These are phyloP conservation scores for Oryza brachyantha DNA, from an alignment of 176 grass and related monocot species.

Conservation along the genomic window DNA sequence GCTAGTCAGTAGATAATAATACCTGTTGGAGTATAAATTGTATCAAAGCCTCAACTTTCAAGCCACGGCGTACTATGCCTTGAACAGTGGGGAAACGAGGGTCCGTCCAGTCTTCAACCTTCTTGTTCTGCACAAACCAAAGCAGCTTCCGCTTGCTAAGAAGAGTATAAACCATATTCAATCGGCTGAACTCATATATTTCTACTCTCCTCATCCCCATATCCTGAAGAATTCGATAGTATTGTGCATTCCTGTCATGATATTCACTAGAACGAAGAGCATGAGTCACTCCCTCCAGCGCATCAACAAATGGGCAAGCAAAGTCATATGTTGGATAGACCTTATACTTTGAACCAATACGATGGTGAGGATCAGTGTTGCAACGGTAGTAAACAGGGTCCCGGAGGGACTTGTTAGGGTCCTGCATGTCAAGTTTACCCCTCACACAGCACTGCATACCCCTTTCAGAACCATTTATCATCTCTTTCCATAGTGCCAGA, in stretches of 20 bases:
- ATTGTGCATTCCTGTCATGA: conserved; percentile 87
- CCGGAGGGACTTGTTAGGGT: conserved; percentile 67
- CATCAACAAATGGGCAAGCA: conserved; percentile 84
- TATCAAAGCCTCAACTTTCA: conserved; percentile 84
- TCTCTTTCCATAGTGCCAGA: conserved; percentile 72
- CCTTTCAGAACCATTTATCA: conserved; percentile 63
- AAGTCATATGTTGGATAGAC: conserved; percentile 84
- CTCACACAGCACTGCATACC: conserved; percentile 72
- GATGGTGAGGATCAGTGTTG: conserved; percentile 62
- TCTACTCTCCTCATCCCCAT: conserved; percentile 63
- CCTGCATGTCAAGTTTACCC: conserved; percentile 79
- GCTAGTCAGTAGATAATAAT: neutral
- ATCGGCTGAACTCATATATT: conserved; percentile 81
- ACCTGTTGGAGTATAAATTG: conserved; percentile 96
- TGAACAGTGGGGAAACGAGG: conserved; percentile 85
- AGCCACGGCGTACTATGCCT: conserved; percentile 78
- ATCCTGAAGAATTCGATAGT: conserved; percentile 69
- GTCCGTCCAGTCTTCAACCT: conserved; percentile 83
- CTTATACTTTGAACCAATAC: conserved; percentile 66
- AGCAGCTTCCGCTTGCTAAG: conserved; percentile 87
- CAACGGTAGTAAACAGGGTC: conserved; percentile 81
- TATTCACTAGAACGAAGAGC: conserved; percentile 81
- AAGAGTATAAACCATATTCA: conserved; percentile 91
- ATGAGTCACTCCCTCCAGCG: conserved; percentile 66
- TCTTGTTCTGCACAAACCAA: conserved; percentile 88